These are phyloP conservation scores for Parietaria judaica DNA, from an alignment of 306 rosid genomes.

Conservation along the genomic window DNA sequence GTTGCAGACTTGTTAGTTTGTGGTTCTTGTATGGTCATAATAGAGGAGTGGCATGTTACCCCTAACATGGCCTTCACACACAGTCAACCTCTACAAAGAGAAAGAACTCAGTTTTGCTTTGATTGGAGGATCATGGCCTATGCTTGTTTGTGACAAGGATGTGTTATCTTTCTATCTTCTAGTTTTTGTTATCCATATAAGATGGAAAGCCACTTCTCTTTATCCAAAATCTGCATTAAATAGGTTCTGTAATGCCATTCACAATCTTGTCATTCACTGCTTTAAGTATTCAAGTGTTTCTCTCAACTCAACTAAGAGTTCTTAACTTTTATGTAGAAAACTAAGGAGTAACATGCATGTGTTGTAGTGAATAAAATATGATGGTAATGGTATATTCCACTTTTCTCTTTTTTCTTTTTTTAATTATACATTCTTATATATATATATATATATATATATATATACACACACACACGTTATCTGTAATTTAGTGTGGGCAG, in stretches of 20 bases:
- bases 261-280: background rate
- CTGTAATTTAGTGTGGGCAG: background rate
- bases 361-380: too few species aligned
- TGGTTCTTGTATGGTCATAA: too few species aligned
- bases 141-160: constrained; percentile 29
- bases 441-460: too few species aligned
- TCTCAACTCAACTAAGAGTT: background rate
- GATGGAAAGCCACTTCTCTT: constrained; percentile 21
- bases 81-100: constrained; percentile 21
- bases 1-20: too few species aligned
- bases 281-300: background rate
- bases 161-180: constrained; percentile 21
- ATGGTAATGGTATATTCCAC: too few species aligned
- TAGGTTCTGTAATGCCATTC: background rate
- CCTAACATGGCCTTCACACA: constrained; percentile 49
- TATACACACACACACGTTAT: background rate
- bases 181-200: constrained; percentile 14
- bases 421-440: too few species aligned
- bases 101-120: constrained; percentile 12
- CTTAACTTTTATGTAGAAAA: background rate
- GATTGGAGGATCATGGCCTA: constrained; percentile 18
- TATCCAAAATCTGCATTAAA: background rate
- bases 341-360: too few species aligned
- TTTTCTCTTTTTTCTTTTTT: too few species aligned
- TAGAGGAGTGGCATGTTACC: too few species aligned